Evolutionary conservation across 805 yeast genomes (phyloP), one percentile per base, ranked within the genome.

Genomic region (Teunomyces cretensis): DNA sequence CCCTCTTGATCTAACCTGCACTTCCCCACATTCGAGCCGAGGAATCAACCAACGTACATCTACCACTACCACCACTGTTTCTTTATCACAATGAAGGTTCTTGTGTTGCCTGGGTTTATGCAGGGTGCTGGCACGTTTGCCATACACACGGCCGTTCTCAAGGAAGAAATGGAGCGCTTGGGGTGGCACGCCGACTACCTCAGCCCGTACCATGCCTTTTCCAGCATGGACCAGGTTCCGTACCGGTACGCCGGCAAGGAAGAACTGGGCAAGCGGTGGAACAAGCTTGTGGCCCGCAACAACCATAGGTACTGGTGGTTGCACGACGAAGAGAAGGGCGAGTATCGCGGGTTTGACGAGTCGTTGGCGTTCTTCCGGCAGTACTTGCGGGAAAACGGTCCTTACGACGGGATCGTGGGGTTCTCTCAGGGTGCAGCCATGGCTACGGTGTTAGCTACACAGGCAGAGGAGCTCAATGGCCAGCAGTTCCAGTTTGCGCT

Each of bases 371-470:
- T 54, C 40, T 50, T 69, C 15, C 46, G 54, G 24, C 44, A 59
- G 1, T 56, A 70, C 44, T 60, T 72, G 32, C 52, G 54, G 31
- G 41, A 55, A 37, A 53, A 70, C 45, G 76, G 76, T 7, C 76
- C 76, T 0, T 71, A 65, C 50, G 67, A 68, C 39, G 76, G 75
- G 0, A 56, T 72, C 16, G 53, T 72, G 30, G 76, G 76, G 3
- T 72, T 70, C 43, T 65, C 72, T 19, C 76, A 72, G 49, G 76
- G 76, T 26, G 74, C 74, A 2, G 67, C 70, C 7, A 61, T 71
- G 68, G 52, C 72, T 3, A 56, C 67, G 2, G 53, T 65, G 4
- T 41, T 66, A 6, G 56, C 63, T 41, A 66, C 60, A 41, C 44
- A 46, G 9, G 52, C 68, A 11, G 47, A 49, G 6, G 44, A 46